Evolutionary conservation across 2,329 filamentous ascomycete genomes (phyloP), one percentile per base, ranked within the genome.

Genomic region (Diaporthe citri): DNA sequence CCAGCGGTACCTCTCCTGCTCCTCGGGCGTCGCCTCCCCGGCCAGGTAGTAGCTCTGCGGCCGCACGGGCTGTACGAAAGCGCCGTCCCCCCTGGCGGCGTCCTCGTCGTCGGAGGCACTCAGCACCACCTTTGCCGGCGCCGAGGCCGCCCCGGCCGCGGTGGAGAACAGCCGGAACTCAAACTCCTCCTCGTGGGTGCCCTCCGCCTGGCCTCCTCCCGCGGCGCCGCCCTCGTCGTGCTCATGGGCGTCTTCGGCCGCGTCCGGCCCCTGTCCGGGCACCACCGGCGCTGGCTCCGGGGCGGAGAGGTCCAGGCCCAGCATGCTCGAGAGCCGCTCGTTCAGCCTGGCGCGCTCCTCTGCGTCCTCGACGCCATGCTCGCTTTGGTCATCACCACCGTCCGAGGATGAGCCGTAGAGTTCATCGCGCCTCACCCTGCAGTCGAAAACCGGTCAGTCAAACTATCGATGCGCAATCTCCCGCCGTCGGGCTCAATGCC

Each of bases 81-180:
- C 82, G 3, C 82, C 88, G 59, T 80, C 80, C 59, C 25, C 81
- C 59, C 39, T 84, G 4, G 79, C 77, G 4, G 78, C 80, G n/a
- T 81, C 84, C 2, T 83, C 82, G 36, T 87, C 84, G 51, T 86
- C 82, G 12, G 73, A 76, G 20, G 82, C 77, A 28, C 85, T 82
- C 25, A 92, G 83, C 2, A 91, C 81, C 25, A 93, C 86, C 74
- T 87, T 91, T 31, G 60, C 31, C 3, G 85, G 82, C 7, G 79
- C 71, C 0, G 78, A 74, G 10, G 69, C 66, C 57, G 69, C 66
- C 57, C 82, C 82, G 25, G 87, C 82, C 13, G 75, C 15, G 59
- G 85, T 84, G 76, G 87, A 86, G 80, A 93, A 93, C 39, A 93
- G 86, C 12, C 89, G 86, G 79, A 92, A 92, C 72, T 88, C 85